These are phyloP conservation scores for Anthostomella pinea DNA, from an alignment of 2,329 filamentous ascomycete genomes.

Conservation along the genomic window DNA sequence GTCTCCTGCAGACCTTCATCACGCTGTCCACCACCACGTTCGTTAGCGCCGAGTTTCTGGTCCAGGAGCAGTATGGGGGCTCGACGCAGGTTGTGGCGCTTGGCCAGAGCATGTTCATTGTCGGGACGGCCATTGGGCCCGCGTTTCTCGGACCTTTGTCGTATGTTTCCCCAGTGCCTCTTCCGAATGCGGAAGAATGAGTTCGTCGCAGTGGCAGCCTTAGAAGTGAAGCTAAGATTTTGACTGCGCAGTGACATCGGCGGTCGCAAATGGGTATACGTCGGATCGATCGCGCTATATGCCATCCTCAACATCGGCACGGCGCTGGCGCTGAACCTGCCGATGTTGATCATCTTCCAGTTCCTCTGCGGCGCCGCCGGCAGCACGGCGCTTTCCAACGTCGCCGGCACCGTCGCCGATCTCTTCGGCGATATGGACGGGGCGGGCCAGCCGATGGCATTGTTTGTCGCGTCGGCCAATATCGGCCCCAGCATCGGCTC, in stretches of 20 bases:
- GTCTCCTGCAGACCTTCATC: slow-evolving; percentile 36
- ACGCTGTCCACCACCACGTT: slow-evolving; percentile 38
- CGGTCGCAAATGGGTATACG: slow-evolving; percentile 43
- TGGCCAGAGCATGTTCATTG: slow-evolving; percentile 41
- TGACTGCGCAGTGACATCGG: slow-evolving; percentile 35
- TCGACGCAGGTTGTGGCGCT: slow-evolving; percentile 37
- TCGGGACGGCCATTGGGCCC: slow-evolving; percentile 40
- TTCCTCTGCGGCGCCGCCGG: slow-evolving; percentile 35
- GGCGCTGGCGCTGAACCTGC: slow-evolving; percentile 33
- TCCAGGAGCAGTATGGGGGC: slow-evolving; percentile 37
- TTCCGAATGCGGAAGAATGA: background rate
- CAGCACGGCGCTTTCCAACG: slow-evolving; percentile 35
- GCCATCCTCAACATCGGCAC: slow-evolving; percentile 36
- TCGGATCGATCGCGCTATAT: slow-evolving; percentile 33
- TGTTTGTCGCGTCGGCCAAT: slow-evolving; percentile 40
- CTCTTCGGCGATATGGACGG: slow-evolving; percentile 36
- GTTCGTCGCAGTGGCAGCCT: too few species aligned
- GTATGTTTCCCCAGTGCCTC: slow-evolving; percentile 26
- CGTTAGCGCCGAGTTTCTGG: slow-evolving; percentile 36
- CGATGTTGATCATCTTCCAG: slow-evolving; percentile 39
- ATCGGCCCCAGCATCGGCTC: slow-evolving; percentile 38
- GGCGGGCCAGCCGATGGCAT: slow-evolving; percentile 41
- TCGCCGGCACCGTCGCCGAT: slow-evolving; percentile 35
- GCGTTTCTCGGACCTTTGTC: slow-evolving; percentile 39
- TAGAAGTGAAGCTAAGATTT: slow-evolving; percentile 13